phyloP scores from a whole-genome alignment of 1,139 yeast genomes.

The Blastobotrys arbuscula region DNA sequence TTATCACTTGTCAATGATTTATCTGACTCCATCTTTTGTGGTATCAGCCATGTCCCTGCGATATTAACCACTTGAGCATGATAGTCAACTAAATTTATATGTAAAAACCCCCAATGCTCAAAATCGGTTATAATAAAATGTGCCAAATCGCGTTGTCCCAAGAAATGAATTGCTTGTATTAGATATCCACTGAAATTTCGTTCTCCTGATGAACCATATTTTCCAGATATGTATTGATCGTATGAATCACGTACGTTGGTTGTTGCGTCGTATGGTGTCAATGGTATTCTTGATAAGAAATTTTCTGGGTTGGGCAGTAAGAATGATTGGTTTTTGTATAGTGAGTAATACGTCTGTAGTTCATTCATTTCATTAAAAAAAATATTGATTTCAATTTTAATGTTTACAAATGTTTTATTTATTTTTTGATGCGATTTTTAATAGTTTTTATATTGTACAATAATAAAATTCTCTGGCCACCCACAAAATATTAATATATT shows the following conservation, averaged over 20 bases:
- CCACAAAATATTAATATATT: no score
- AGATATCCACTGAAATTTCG: slow-evolving; percentile 11
- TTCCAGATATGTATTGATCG: slow-evolving; percentile 6
- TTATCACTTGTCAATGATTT: background rate
- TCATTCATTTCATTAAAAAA: slow-evolving; percentile 1
- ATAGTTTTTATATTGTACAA: background rate
- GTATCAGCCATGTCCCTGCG: slow-evolving; percentile 4
- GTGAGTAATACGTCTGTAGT: slow-evolving; percentile 3
- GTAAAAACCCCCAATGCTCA: slow-evolving; percentile 10
- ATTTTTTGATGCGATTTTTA: no score
- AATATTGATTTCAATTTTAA: no score
- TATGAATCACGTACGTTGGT: slow-evolving; percentile 6
- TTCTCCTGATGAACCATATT: slow-evolving; percentile 5
- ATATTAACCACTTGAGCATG: background rate
- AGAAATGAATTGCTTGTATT: slow-evolving; percentile 7
- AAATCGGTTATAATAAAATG: slow-evolving; percentile 13
- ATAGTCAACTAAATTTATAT: background rate
- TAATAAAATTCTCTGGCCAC: no score
- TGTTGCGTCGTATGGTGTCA: background rate
- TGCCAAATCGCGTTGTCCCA: background rate
- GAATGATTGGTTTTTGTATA: slow-evolving; percentile 8
- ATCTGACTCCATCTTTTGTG: background rate
- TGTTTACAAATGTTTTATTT: no score
- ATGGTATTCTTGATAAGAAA: slow-evolving; percentile 5
- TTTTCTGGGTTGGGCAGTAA: slow-evolving; percentile 7